Conservation (phyloP, 1,284 basidiomycete genomes). For the Flammula alnicola region DNA sequence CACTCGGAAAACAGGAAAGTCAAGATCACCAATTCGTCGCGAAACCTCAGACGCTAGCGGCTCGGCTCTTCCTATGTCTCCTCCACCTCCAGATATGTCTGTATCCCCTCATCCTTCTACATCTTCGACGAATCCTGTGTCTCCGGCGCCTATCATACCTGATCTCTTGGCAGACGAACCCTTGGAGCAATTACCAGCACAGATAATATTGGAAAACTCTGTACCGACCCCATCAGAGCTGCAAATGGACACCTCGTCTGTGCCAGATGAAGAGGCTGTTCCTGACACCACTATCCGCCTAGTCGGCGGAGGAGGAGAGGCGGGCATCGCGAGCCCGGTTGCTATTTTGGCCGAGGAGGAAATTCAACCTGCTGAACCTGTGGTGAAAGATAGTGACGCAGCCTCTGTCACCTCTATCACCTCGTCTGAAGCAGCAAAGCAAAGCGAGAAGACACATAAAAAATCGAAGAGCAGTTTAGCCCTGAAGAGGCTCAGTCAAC, state of each 20-base stretch:
- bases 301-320: conserved; percentile 55
- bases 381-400: conserved; percentile 30
- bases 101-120: conserved; percentile 16
- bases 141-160: conserved; percentile 36
- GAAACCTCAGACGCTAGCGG: conserved; percentile 27
- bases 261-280: conserved; percentile 26
- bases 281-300: conserved; percentile 55
- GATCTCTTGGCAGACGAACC: conserved; percentile 51
- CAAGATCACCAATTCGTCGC: conserved; percentile 26
- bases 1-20: conserved; percentile 24
- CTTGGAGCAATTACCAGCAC: too few relatives aligned
- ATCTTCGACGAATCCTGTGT: too few relatives aligned
- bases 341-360: conserved; percentile 15
- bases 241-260: conserved; percentile 3
- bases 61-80: conserved; percentile 24
- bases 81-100: conserved; percentile 16
- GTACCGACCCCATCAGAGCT: neutral
- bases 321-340: conserved; percentile 30
- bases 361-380: conserved; percentile 13
- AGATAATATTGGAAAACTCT: too few relatives aligned
- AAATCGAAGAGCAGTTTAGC: conserved; percentile 61
- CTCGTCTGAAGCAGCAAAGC: conserved; percentile 23
- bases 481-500: conserved; percentile 58
- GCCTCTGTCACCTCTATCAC: conserved; percentile 26
- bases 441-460: conserved; percentile 43